These are phyloP conservation scores for Trametes meyenii DNA, from an alignment of 768 basidiomycete species.

Conservation along the genomic window DNA sequence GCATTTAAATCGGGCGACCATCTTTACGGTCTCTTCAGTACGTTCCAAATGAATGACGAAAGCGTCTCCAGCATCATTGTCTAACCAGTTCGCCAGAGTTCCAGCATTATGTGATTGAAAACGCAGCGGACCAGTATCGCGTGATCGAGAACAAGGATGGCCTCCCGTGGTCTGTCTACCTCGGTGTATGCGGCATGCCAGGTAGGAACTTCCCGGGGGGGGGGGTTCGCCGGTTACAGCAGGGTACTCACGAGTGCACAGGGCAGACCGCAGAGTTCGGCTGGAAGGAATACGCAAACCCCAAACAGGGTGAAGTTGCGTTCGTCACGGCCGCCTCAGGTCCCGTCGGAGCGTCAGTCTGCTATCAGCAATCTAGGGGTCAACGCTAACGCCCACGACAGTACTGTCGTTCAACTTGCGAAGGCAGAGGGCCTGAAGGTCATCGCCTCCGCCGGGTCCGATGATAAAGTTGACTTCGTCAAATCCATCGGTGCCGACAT, in stretches of 20 bases:
- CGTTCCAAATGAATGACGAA: slow-evolving; percentile 24
- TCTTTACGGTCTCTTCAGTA: slow-evolving; percentile 29
- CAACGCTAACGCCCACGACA: not conserved
- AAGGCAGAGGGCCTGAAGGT: slow-evolving; percentile 55
- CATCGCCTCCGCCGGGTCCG: slow-evolving; percentile 70
- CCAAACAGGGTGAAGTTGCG: slow-evolving; percentile 52
- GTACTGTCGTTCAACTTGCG: slow-evolving; percentile 45
- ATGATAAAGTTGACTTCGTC: slow-evolving; percentile 71
- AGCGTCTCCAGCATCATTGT: not conserved
- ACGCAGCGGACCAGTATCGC: slow-evolving; percentile 13
- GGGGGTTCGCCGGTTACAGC: too few species aligned
- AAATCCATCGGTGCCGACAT: slow-evolving; percentile 66
- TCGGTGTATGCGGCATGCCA: slow-evolving; percentile 54
- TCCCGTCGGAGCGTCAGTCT: slow-evolving; percentile 62
- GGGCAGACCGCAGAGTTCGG: slow-evolving; percentile 39
- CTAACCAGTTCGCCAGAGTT: slow-evolving; percentile 33
- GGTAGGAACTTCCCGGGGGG: slow-evolving; percentile 17
- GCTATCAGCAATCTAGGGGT: too few species aligned
- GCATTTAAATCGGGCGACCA: slow-evolving; percentile 30
- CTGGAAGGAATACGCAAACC: slow-evolving; percentile 45
- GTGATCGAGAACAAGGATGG: slow-evolving; percentile 45
- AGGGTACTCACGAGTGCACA: slow-evolving; percentile 5
- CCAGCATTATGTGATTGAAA: slow-evolving; percentile 44
- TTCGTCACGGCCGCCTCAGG: slow-evolving; percentile 50
- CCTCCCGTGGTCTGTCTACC: slow-evolving; percentile 51